A percentile compares a stretch with the other conserved stretches of the same genome.
Evolutionary conservation across 805 yeast species (phyloP).

Genomic region (Saturnispora diversa): DNA sequence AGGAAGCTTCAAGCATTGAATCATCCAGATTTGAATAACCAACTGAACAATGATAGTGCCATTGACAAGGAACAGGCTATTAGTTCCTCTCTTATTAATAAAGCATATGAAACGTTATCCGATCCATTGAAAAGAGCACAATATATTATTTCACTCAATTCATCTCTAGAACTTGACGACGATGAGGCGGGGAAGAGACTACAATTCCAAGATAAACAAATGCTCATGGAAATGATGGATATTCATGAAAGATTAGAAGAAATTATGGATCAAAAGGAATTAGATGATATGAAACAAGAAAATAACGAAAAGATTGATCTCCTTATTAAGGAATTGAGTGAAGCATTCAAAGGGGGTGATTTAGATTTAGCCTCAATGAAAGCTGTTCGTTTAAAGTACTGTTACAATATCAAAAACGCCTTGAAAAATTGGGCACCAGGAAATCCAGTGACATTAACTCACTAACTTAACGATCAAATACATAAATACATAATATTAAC

Average conservation of each 20-base stretch:
- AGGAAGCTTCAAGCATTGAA: slow-evolving; percentile 59
- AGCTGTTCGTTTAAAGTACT: slow-evolving; percentile 70
- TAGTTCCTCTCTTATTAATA: slow-evolving; percentile 51
- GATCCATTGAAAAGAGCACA: slow-evolving; percentile 68
- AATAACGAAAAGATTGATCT: slow-evolving; percentile 49
- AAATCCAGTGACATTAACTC: slow-evolving; percentile 55
- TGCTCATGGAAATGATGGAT: slow-evolving; percentile 72
- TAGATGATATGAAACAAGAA: slow-evolving; percentile 41
- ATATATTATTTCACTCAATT: slow-evolving; percentile 39
- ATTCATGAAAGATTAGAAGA: slow-evolving; percentile 77
- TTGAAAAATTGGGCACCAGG: slow-evolving; percentile 75
- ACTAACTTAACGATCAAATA: slow-evolving; percentile 27
- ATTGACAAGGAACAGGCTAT: slow-evolving; percentile 23
- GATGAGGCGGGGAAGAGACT: slow-evolving; percentile 45
- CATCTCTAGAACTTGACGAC: slow-evolving; percentile 46
- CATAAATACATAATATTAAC: not conserved
- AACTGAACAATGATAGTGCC: slow-evolving; percentile 23
- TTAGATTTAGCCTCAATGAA: slow-evolving; percentile 55
- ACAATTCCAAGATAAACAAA: slow-evolving; percentile 36
- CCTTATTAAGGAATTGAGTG: slow-evolving; percentile 38
- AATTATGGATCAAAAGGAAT: slow-evolving; percentile 50
- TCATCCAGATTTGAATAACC: slow-evolving; percentile 64
- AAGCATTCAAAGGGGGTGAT: slow-evolving; percentile 39
- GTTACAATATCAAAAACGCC: slow-evolving; percentile 70
- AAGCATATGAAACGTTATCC: slow-evolving; percentile 64